Percentiles rank a stretch among this genome's conserved stretches.
Conservation (phyloP, 495 filamentous ascomycete species). For the Talaromyces wortmannii region DNA sequence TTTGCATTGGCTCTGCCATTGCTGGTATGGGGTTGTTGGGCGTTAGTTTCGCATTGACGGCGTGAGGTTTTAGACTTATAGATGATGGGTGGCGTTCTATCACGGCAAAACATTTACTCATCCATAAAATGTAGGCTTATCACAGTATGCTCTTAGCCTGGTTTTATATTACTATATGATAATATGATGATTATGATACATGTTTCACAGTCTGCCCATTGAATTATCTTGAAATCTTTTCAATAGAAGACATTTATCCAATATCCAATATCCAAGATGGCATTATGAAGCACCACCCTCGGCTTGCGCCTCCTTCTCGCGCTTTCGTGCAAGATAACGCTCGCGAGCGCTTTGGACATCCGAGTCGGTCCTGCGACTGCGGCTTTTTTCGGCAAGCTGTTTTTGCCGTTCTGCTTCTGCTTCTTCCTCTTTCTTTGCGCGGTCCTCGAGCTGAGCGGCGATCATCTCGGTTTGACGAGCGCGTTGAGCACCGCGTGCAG, state of each 20-base stretch:
- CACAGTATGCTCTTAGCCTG: neutral
- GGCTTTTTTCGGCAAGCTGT: constrained; percentile 61
- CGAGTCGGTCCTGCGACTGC: constrained; percentile 63
- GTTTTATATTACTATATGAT: neutral
- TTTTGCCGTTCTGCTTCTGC: constrained; percentile 64
- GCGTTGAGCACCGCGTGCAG: constrained; percentile 52
- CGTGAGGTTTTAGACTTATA: constrained; percentile 16
- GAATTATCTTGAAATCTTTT: too few relatives aligned
- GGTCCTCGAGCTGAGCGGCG: constrained; percentile 60
- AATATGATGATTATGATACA: neutral
- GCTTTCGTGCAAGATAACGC: constrained; percentile 80
- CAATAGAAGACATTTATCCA: neutral
- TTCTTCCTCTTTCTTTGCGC: constrained; percentile 67
- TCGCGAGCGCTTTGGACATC: constrained; percentile 86
- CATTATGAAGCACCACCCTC: neutral
- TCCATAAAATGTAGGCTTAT: neutral
- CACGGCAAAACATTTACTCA: neutral
- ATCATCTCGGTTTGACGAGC: constrained; percentile 85
- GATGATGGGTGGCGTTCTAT: neutral
- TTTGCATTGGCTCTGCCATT: constrained; percentile 83
- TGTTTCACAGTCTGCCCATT: too few relatives aligned
- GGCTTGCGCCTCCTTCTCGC: constrained; percentile 50
- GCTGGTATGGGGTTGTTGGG: constrained; percentile 87
- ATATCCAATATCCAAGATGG: neutral
- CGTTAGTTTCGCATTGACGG: constrained; percentile 76